Evolutionary conservation across 2,329 filamentous ascomycete genomes (phyloP).

Genomic region (Penicillium sp.): DNA sequence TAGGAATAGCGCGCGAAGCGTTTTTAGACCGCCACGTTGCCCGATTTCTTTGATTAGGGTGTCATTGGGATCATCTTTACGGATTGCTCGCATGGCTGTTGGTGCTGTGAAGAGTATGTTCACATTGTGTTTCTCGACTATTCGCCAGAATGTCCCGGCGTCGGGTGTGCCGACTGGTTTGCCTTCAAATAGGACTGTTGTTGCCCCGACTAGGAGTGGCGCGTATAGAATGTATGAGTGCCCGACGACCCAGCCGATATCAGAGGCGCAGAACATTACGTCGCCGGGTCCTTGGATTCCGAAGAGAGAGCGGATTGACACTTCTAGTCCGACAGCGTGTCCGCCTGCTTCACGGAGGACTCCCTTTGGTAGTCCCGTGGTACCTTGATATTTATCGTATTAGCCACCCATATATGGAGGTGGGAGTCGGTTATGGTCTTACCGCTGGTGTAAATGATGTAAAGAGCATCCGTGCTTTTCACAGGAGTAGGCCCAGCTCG

Average conservation of each 20-base stretch:
- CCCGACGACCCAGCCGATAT: slow-evolving; percentile 92
- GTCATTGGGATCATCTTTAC: slow-evolving; percentile 81
- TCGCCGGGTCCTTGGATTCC: slow-evolving; percentile 82
- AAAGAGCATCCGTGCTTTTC: slow-evolving; percentile 76
- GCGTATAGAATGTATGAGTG: slow-evolving; percentile 89
- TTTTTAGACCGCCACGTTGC: slow-evolving; percentile 69
- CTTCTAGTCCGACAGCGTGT: slow-evolving; percentile 81
- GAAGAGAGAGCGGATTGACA: slow-evolving; percentile 83
- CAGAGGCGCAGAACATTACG: slow-evolving; percentile 77
- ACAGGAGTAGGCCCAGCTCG: slow-evolving; percentile 78
- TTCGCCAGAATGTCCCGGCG: slow-evolving; percentile 84
- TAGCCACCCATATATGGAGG: background rate
- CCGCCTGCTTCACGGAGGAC: slow-evolving; percentile 82
- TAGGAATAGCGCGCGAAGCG: slow-evolving; percentile 76
- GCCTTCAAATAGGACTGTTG: slow-evolving; percentile 90
- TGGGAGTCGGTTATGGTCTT: slow-evolving; percentile 1
- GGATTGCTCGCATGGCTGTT: slow-evolving; percentile 83
- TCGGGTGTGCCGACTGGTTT: slow-evolving; percentile 90
- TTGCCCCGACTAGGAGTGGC: slow-evolving; percentile 80
- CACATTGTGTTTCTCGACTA: slow-evolving; percentile 82
- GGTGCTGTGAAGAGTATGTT: slow-evolving; percentile 86
- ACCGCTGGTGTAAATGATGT: slow-evolving; percentile 85
- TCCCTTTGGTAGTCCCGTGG: slow-evolving; percentile 81
- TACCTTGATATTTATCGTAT: slow-evolving; percentile 54
- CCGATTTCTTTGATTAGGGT: slow-evolving; percentile 67